Percentiles rank a stretch among this genome's conserved stretches.
These are phyloP conservation scores for Aspergillus mulundensis DNA, from an alignment of 495 filamentous ascomycete species.

Conservation along the genomic window DNA sequence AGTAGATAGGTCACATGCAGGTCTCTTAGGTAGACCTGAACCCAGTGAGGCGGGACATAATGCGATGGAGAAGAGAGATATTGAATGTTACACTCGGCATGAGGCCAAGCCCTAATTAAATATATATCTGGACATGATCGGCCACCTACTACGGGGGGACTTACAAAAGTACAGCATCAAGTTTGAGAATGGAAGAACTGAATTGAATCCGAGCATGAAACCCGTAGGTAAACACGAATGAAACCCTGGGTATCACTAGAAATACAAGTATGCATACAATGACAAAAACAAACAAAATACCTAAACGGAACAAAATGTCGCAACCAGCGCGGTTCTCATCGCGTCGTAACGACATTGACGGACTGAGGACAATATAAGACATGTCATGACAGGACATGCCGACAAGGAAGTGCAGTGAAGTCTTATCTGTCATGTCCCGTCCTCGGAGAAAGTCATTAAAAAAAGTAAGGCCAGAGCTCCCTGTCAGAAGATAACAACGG, in stretches of 20 bases:
- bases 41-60: too few species aligned
- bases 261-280: constrained; percentile 20
- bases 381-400: not conserved
- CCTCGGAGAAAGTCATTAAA: constrained; percentile 7
- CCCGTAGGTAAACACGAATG: not conserved
- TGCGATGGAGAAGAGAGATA: too few species aligned
- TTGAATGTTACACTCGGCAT: too few species aligned
- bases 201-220: not conserved
- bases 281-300: not conserved
- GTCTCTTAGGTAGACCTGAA: too few species aligned
- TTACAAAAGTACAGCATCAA: too few species aligned
- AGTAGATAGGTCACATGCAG: too few species aligned
- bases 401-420: not conserved
- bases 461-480: not conserved
- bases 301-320: not conserved
- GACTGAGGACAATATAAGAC: not conserved
- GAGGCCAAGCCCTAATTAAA: too few species aligned
- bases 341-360: not conserved
- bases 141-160: too few species aligned
- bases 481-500: constrained; percentile 1
- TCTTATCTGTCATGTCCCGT: not conserved
- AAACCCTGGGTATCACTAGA: constrained; percentile 7
- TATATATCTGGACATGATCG: too few species aligned
- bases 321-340: constrained; percentile 18
- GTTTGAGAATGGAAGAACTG: too few species aligned